Base-by-base conservation (phyloP, 805 yeast genomes). In the Starmerella apis region DNA sequence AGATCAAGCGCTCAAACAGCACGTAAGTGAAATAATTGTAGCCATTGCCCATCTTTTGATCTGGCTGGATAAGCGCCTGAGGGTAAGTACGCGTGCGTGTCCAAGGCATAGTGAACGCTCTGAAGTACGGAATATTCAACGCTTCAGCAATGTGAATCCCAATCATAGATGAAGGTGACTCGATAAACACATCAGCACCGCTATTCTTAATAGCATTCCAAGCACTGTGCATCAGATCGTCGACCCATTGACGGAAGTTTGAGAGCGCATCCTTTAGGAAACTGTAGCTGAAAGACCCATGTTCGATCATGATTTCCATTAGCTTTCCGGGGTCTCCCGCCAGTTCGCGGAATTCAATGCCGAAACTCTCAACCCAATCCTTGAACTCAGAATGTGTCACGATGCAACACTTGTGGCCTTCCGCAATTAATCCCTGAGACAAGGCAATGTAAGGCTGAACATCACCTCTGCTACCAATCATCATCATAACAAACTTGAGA, bases 91-190 rank as follows among this genome's bases (percentile, higher is more conserved):
- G 73, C 0, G 97, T 88, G 53, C 95, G 69, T 0, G 96, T 86
- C 97, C 97, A 90, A 0, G 97, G 97, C 97, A 90, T 90, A 0
- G 97, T 90, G 63, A 90, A 90, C 0, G 96, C 96, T 59, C 96
- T 73, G 70, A 85, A 83, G 63, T 90, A 90, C 0, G 97, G 95
- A 50, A 90, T 83, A 19, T 79, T 77, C 51, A 90, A 66, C 0
- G 94, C 94, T 64, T 90, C 97, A 3, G 97, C 96, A 50, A 90
- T 84, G 60, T 90, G 97, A 43, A 88, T 77, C 9, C 97, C 97
- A 14, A 83, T 88, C 88, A 90, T 87, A 0, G 96, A 90, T 1
- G 94, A 83, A 0, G 97, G 97, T n/a, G 95, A 83, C 63, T 90
- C 97, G 50, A 90, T 85, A 53, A 90, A 70, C 18, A 90, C 75